These are phyloP conservation scores for Russula ochroleuca DNA, from an alignment of 768 basidiomycete genomes.

Conservation along the genomic window DNA sequence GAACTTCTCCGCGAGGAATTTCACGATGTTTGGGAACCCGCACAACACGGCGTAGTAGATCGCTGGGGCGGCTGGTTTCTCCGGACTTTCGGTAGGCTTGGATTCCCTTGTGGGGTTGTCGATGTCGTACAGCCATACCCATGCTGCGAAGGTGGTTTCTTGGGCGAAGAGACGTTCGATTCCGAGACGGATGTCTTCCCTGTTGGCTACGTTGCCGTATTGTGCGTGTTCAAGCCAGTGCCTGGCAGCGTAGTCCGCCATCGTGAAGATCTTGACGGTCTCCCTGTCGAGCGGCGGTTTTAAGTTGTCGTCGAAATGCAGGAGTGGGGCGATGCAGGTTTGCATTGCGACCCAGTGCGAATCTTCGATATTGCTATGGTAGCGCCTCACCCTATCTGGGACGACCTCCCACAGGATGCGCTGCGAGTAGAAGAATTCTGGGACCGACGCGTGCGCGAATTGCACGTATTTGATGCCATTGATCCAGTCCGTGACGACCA, in stretches of 20 bases:
- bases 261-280: constrained; percentile 18
- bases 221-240: constrained; percentile 14
- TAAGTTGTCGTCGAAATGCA: constrained; percentile 17
- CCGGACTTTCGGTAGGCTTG: constrained; percentile 8
- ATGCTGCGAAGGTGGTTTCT: constrained; percentile 6
- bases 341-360: constrained; percentile 11
- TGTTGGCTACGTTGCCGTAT: not conserved
- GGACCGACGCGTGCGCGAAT: constrained; percentile 12
- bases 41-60: constrained; percentile 18
- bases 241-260: constrained; percentile 14
- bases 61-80: not conserved
- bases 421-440: constrained; percentile 14
- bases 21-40: constrained; percentile 12
- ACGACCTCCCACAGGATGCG: constrained; percentile 3
- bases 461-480: constrained; percentile 8
- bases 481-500: constrained; percentile 8
- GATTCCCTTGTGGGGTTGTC: constrained; percentile 11
- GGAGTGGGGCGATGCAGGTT: constrained; percentile 16
- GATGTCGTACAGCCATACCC: constrained; percentile 20
- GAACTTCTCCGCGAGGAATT: constrained; percentile 8
- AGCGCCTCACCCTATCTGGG: constrained; percentile 9
- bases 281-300: constrained; percentile 7
- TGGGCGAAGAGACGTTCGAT: constrained; percentile 18
- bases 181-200: constrained; percentile 14
- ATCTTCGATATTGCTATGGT: constrained; percentile 2